A percentile compares a stretch with the other conserved stretches of the same genome.
Evolutionary conservation across 2,329 filamentous ascomycete species (phyloP).

Genomic region (Sarocladium kiliense): DNA sequence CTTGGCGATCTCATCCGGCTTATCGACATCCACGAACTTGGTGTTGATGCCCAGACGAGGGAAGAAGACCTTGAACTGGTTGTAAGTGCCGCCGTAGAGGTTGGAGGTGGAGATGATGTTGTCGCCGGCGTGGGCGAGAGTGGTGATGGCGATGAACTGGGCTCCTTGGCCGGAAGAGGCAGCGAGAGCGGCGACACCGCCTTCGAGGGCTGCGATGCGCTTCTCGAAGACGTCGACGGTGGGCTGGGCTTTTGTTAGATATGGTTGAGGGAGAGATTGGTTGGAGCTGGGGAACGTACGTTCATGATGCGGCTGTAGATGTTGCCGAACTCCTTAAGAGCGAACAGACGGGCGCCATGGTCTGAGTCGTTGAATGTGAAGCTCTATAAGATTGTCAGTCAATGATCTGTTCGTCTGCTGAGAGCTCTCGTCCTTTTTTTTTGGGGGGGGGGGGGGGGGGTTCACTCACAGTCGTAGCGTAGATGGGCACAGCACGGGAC

Average conservation of each 20-base stretch:
- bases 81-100: constrained; percentile 93
- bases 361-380: constrained; percentile 94
- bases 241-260: constrained; percentile 48
- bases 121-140: constrained; percentile 82
- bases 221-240: constrained; percentile 97
- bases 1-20: constrained; percentile 69
- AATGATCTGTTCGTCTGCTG: not conserved
- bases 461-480: constrained; percentile 67
- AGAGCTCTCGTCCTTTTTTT: not conserved
- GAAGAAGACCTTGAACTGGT: constrained; percentile 90
- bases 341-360: constrained; percentile 90
- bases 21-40: constrained; percentile 82
- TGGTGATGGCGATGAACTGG: constrained; percentile 83
- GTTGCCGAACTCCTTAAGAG: constrained; percentile 94
- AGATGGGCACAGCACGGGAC: constrained; percentile 89
- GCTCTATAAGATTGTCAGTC: constrained; percentile 48
- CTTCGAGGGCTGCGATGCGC: constrained; percentile 90
- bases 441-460: not conserved
- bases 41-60: constrained; percentile 82
- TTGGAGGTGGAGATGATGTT: constrained; percentile 91
- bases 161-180: constrained; percentile 83
- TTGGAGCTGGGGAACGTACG: constrained; percentile 39
- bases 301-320: constrained; percentile 98
- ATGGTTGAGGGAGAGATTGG: not conserved
- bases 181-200: constrained; percentile 80